A percentile compares a stretch with the other conserved stretches of the same genome.
Evolutionary conservation across 257 asterid genomes (phyloP).

Genomic region (Solanum clarkiae): DNA sequence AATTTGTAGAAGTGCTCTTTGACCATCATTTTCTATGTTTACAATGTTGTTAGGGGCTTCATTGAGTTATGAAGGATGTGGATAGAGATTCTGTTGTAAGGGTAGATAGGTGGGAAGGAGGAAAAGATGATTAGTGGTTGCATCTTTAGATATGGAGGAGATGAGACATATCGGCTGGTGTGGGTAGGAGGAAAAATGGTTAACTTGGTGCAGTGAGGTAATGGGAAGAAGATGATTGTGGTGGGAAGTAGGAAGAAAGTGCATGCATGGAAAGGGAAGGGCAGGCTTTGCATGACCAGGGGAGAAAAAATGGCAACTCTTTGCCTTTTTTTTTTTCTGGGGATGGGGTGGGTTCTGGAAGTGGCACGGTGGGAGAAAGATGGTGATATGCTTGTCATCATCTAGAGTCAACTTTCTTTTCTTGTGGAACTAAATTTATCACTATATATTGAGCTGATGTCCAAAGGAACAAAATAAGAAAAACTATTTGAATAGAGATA

Average conservation of each 20-base stretch:
- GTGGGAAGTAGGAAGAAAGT: neutral
- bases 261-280: neutral
- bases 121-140: neutral
- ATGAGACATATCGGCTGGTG: neutral
- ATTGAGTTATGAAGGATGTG: neutral
- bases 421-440: neutral
- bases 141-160: neutral
- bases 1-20: neutral
- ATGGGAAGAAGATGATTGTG: neutral
- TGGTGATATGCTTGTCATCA: neutral
- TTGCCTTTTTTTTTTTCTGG: neutral
- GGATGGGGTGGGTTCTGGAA: neutral
- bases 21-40: neutral
- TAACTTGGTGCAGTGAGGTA: neutral
- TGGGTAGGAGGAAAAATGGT: neutral
- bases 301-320: neutral
- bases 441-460: neutral
- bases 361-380: neutral
- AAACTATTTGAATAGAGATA: neutral
- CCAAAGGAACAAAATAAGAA: neutral
- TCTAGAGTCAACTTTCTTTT: neutral
- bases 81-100: neutral
- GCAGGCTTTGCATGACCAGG: neutral
- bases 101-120: neutral
- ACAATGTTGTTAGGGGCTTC: neutral